Base-by-base conservation (phyloP, 192 early-diverging fungal species). In the Pecoramyces ruminantium region DNA sequence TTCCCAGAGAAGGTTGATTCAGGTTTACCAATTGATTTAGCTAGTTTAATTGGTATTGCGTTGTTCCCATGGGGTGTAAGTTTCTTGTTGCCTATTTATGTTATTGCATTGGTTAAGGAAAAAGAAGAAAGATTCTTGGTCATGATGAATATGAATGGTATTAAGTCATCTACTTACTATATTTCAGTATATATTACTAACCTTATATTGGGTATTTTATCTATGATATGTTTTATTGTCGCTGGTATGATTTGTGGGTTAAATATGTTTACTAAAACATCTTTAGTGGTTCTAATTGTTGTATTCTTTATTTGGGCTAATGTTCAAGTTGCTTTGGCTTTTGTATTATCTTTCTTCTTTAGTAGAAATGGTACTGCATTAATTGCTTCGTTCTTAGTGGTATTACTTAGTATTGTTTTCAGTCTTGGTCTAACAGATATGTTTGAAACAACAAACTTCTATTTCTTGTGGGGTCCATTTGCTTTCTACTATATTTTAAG, bases 111-210 rank as follows among this genome's bases (percentile, higher is more conserved):
- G 29, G 91, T 93, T 79, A 85, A 88, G 79, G 92, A 94, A 83
- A 93, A 94, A 86, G 92, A 94, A 79, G 88, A 88, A 18, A 82
- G 90, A 30, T 89, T 93, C 79, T 81, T 91, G 25, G 86, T 89
- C 15, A 93, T 93, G 92, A 93, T 93, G 92, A 82, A 84, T 80
- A 92, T 93, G 90, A 93, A 92, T 81, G 92, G 92, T 27, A 81
- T 93, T 81, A 92, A 90, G 77, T 81, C 84, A 30, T 83, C 84
- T 79, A 83, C 86, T 8, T 92, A 93, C 82, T 93, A 90, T 79
- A 29, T 92, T 39, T 83, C 89, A n/a, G 92, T 92, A 79, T 93
- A 91, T 80, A 81, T 90, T 58, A 86, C 87, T 42, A 90, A 92
- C 79, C 90, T 87, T 29, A 80, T 85, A 27, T 83, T 93, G 30